phyloP scores from a whole-genome alignment of 352 stramenopile species.

The Globisporangium solare region DNA sequence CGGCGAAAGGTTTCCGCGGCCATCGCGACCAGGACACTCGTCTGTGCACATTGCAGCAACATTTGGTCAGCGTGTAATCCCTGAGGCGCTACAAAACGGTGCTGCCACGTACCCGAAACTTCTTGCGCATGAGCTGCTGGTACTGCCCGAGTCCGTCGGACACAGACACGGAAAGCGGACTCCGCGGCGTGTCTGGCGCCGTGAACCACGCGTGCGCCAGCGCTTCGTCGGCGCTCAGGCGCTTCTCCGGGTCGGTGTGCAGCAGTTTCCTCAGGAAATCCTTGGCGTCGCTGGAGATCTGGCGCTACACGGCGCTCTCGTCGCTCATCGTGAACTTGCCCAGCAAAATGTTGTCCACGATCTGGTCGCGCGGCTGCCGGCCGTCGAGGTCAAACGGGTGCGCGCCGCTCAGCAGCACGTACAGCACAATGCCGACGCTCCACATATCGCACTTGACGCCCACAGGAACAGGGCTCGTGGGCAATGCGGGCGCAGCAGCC shows the following conservation, averaged over 20 bases:
- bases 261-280: slow-evolving; percentile 37
- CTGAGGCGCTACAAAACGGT: not conserved
- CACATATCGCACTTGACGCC: slow-evolving; percentile 71
- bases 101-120: slow-evolving; percentile 43
- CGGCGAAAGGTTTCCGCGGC: slow-evolving; percentile 44
- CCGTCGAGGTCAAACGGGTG: slow-evolving; percentile 78
- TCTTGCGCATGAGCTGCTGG: slow-evolving; percentile 51
- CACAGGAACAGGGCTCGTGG: no score
- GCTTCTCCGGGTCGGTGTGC: slow-evolving; percentile 18
- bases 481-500: no score
- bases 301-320: slow-evolving; percentile 29
- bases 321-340: slow-evolving; percentile 40
- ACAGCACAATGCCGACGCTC: slow-evolving; percentile 87
- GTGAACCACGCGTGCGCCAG: slow-evolving; percentile 49
- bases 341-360: slow-evolving; percentile 52
- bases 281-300: slow-evolving; percentile 50
- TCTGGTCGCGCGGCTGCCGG: slow-evolving; percentile 63
- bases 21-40: slow-evolving; percentile 58
- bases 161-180: slow-evolving; percentile 44
- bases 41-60: slow-evolving; percentile 14
- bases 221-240: slow-evolving; percentile 29
- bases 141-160: slow-evolving; percentile 50
- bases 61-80: not conserved
- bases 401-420: slow-evolving; percentile 77
- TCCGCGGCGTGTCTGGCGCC: slow-evolving; percentile 33